Evolutionary conservation across 2,329 filamentous ascomycete species (phyloP).

Genomic region (Fusarium papillatum): DNA sequence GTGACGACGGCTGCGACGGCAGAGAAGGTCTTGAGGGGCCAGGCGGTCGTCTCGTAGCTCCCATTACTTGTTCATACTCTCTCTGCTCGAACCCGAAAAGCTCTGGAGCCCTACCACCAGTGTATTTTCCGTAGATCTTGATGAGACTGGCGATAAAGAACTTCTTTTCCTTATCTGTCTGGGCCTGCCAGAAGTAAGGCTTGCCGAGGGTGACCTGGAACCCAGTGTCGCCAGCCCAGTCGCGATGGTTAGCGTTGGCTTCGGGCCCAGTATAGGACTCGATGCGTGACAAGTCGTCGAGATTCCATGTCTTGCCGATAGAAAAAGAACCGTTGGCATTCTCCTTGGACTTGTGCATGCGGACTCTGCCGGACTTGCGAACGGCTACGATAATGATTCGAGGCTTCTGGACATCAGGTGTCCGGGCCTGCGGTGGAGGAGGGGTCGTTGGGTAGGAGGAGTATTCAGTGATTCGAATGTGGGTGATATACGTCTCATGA

Average conservation of each 20-base stretch:
- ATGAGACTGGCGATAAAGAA: conserved; percentile 97
- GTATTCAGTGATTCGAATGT: conserved; percentile 93
- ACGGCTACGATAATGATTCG: conserved; percentile 95
- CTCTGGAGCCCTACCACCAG: conserved; percentile 84
- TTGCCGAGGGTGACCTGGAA: conserved; percentile 93
- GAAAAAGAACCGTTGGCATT: conserved; percentile 95
- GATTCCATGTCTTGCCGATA: conserved; percentile 97
- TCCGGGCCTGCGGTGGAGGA: conserved; percentile 82
- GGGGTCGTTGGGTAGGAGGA: conserved; percentile 85
- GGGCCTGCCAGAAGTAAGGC: conserved; percentile 97
- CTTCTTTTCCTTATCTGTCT: conserved; percentile 95
- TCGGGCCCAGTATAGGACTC: conserved; percentile 81
- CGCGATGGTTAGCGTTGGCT: conserved; percentile 70
- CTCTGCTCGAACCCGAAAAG: conserved; percentile 86
- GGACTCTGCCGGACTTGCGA: conserved; percentile 90
- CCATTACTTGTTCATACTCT: conserved; percentile 83
- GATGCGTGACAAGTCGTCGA: conserved; percentile 89
- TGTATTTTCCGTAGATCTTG: conserved; percentile 98
- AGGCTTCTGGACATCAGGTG: conserved; percentile 83
- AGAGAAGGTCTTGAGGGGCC: conserved; percentile 40
- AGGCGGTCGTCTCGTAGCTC: conserved; percentile 61
- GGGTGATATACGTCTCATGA: conserved; percentile 95
- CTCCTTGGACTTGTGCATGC: conserved; percentile 97
- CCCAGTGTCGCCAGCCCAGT: conserved; percentile 87
- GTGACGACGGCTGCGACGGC: conserved; percentile 44